Base-by-base conservation (phyloP, 352 stramenopile genomes). In the Globisporangium uncinulatum region DNA sequence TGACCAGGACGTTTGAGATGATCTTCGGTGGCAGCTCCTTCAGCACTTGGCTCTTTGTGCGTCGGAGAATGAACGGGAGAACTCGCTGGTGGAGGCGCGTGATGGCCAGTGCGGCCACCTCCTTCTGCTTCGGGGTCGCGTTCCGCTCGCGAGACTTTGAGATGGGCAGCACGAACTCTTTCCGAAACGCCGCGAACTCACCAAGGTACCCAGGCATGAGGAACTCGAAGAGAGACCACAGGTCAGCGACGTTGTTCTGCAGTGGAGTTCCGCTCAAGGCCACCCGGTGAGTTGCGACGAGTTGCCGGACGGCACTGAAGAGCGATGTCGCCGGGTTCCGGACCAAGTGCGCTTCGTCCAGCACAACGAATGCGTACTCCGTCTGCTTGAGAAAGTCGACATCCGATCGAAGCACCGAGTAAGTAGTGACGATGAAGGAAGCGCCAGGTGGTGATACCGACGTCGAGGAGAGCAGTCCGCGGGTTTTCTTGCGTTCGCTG, bases 341-440 rank as follows among this genome's bases (percentile, higher is more conserved):
- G 37, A 99, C 83, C 19, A 99, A 65, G 79, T 99, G 97, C 6
- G 94, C 97, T 85, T 99, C 97, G 53, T 99, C 97, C 31, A 99
- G 71, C 57, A 99, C 85, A 36, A 86, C 86, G 56, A 94, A 98
- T 7, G 70, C 62, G 70, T 90, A 98, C 17, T 71, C 49, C 9
- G 67, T 66, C 19, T 11, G 49, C 3, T 65, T 57, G 15, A 98
- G 69, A 7, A 67, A 59, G 17, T 87, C 71, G 21, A 94, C 81
- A 41, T 98, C 94, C 32, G 58, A 73, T n/a, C 91, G 80, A 10
- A 98, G 65, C 17, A 96, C 77, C 0, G 82, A 69, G 66, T 98
- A 98, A 24, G 83, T 95, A 20, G 79, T 87, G 20, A 93, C 67
- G 13, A 92, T 66, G 19, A 92, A 67, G n/a, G 14, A 36, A 4